Base-by-base conservation (phyloP, 129 eudicot genomes). In the Centrapalus pauciflorus region DNA sequence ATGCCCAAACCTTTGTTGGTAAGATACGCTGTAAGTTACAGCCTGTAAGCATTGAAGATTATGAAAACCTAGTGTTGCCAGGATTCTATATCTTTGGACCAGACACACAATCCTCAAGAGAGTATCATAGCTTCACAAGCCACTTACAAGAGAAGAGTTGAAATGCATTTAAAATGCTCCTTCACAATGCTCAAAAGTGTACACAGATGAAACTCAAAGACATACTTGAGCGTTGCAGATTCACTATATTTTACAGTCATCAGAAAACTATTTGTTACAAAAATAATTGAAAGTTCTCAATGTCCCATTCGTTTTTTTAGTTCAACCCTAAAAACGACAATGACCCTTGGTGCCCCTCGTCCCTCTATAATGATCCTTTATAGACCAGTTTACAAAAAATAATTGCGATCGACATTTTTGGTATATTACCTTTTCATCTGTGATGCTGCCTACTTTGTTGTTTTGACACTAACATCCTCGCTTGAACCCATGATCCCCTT, bases 401-500 rank as follows among this genome's bases (percentile, higher is more conserved):
- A 45, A 5, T 4, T n/a, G 24, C 6, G 52, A 16, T 45, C 4
- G 52, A 16, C 52, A 14, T 45, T 45, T n/a, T 45, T n/a, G 4
- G 24, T 45, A 5, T 45, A n/a, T 45, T 45, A 7, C 17, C 14
- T 48, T 17, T 48, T 48, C 16, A 48, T 48, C 19, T 17, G 54
- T 48, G 54, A 14, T 48, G 2, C 54, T 48, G 54, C 54, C 54
- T 48, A 17, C 54, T 21, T 2, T 35, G 11, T 32, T 40, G 43
- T 55, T 14, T 11, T 28, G 13, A 5, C 29, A 24, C 20, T 56
- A 21, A 62, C 66, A 32, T 10, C 32, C 25, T 25, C 26, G 13
- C 46, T 66, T 52, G 54, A 46, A 46, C 19, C 32, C 48, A 48
- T 50, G 23, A 27, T 72, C 59, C 37, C 32, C 71, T 35, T 11